Percentiles rank a stretch among this genome's conserved stretches.
Evolutionary conservation across 129 eudicot species (phyloP).

Genomic region (Chrysanthemum seticuspe): DNA sequence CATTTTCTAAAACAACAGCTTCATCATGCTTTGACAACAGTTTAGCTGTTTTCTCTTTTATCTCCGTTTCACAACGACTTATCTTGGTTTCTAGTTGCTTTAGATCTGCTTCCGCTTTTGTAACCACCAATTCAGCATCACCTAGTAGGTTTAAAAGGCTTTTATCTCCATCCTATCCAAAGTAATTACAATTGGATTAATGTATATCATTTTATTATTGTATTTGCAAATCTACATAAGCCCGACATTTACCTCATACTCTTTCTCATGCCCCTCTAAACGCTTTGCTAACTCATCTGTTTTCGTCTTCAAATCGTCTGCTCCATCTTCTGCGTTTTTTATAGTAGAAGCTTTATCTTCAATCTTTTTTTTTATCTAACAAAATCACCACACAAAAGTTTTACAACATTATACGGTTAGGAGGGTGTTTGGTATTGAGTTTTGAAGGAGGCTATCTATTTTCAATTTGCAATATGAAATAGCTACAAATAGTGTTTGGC

Average conservation of each 20-base stretch:
- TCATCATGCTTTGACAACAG: slow-evolving; percentile 66
- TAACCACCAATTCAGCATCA: slow-evolving; percentile 95
- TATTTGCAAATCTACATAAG: slow-evolving; percentile 5
- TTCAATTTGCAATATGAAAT: too few relatives aligned
- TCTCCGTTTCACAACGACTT: slow-evolving; percentile 72
- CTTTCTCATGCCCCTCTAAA: slow-evolving; percentile 82
- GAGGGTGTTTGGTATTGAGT: not conserved
- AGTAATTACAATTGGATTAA: slow-evolving; percentile 9
- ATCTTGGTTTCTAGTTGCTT: slow-evolving; percentile 82
- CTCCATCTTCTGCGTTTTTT: slow-evolving; percentile 85
- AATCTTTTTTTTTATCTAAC: slow-evolving; percentile 65
- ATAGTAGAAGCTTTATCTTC: slow-evolving; percentile 76
- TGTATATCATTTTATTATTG: not conserved
- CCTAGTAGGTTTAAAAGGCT: slow-evolving; percentile 91
- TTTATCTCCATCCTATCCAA: slow-evolving; percentile 81
- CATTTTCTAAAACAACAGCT: slow-evolving; percentile 78
- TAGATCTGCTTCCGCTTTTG: slow-evolving; percentile 80
- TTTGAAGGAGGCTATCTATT: too few relatives aligned
- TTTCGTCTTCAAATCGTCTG: slow-evolving; percentile 64
- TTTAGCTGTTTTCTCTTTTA: slow-evolving; percentile 65
- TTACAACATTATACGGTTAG: not conserved
- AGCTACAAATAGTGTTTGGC: too few relatives aligned
- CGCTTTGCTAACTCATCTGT: slow-evolving; percentile 64
- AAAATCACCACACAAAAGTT: not conserved
- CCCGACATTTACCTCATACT: slow-evolving; percentile 59